These are phyloP conservation scores for Fusarium decemcellulare DNA, from an alignment of 2,329 filamentous ascomycete genomes.

Conservation along the genomic window DNA sequence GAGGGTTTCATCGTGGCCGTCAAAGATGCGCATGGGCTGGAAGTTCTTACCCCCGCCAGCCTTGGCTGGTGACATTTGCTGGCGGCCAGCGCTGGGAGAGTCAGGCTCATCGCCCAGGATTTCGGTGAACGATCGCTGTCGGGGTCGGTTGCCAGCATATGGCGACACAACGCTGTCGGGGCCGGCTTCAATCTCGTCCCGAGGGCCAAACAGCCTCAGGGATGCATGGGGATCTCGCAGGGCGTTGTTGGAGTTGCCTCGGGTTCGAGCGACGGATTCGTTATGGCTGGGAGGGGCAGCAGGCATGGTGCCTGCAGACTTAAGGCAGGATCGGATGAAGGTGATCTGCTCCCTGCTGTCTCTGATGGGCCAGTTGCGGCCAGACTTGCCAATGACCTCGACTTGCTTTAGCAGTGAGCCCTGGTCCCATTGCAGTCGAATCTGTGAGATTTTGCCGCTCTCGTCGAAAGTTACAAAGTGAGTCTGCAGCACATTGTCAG, in stretches of 20 bases:
- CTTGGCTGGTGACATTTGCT: slow-evolving; percentile 66
- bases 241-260: slow-evolving; percentile 67
- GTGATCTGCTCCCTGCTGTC: slow-evolving; percentile 88
- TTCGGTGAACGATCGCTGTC: slow-evolving; percentile 80
- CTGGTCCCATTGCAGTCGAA: slow-evolving; percentile 96
- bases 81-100: slow-evolving; percentile 62
- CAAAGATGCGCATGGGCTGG: slow-evolving; percentile 75
- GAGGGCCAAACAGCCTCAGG: slow-evolving; percentile 81
- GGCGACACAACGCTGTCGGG: slow-evolving; percentile 68
- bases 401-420: slow-evolving; percentile 92
- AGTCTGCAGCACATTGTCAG: slow-evolving; percentile 65
- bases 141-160: slow-evolving; percentile 72
- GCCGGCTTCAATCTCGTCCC: slow-evolving; percentile 72
- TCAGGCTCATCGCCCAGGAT: slow-evolving; percentile 74
- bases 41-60: slow-evolving; percentile 72
- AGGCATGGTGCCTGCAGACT: slow-evolving; percentile 59
- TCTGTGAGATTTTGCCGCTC: slow-evolving; percentile 84
- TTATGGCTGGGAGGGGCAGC: slow-evolving; percentile 51
- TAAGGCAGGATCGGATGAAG: slow-evolving; percentile 76
- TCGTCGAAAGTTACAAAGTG: slow-evolving; percentile 90
- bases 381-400: slow-evolving; percentile 91
- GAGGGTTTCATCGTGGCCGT: slow-evolving; percentile 61
- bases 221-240: slow-evolving; percentile 78
- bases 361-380: slow-evolving; percentile 94
- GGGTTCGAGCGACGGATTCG: slow-evolving; percentile 60